Evolutionary conservation across 352 stramenopile genomes (phyloP), one percentile per base, ranked within the genome.

Genomic region (Globisporangium apiculatum): DNA sequence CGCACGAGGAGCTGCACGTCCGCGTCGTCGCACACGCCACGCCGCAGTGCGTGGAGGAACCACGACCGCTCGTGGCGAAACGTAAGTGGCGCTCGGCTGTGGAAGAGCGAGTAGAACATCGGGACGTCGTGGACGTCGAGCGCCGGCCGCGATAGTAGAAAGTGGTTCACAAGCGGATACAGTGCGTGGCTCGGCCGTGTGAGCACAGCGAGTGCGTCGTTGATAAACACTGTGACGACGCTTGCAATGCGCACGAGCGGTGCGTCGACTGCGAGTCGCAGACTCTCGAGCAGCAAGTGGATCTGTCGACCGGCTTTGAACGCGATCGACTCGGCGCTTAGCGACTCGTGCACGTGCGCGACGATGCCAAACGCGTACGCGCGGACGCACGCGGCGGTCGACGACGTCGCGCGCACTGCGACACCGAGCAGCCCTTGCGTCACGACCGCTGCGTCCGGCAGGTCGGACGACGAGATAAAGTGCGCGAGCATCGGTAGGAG

Each of bases 31-130:
- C 77, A 71, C 18, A 93, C 72, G 7, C 83, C 83, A 24, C 83
- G 81, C 47, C 83, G 76, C 50, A 95, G 66, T 12, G 70, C 72
- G 52, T 95, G 82, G 9, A 95, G 70, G 41, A 95, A 68, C 86
- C 86, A 95, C 31, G 83, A 87, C 6, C 86, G 82, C 61, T 93
- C 86, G 57, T 93, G 81, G 18, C 87, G 83, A 64, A 83, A 92
- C 1, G 71, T 92, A 15, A 83, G 62, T 17, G 79, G 70, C 45
- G 80, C 70, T 36, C 79, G 77, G 40, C 76, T 90, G 68, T 94
- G 89, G 65, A 95, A 95, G 4, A 95, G 64, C 49, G 86, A 75
- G 64, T 93, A 95, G 59, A 95, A 95, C 84, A 95, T 94, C 3
- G 86, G 86, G 9, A 95, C 86, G 61, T 94, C 84, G 46, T 65